These are phyloP conservation scores for Aspergillus brasiliensis DNA, from an alignment of 2,329 filamentous ascomycete species.

Conservation along the genomic window DNA sequence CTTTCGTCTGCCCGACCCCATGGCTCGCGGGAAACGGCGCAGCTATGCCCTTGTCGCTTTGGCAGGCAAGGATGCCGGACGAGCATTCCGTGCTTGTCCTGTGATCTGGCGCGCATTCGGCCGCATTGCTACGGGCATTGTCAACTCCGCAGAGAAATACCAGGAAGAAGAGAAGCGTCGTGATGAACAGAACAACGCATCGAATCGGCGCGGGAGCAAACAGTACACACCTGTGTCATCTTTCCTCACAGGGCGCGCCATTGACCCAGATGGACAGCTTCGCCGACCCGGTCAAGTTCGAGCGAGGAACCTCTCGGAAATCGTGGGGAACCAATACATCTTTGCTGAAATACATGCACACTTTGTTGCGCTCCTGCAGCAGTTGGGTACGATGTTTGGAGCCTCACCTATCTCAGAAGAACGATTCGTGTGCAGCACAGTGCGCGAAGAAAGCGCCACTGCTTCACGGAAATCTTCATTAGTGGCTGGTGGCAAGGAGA, in stretches of 20 bases:
- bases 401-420: conserved; percentile 46
- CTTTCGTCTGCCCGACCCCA: conserved; percentile 60
- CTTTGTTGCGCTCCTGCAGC: conserved; percentile 55
- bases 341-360: conserved; percentile 60
- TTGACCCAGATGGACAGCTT: conserved; percentile 59
- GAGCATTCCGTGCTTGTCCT: conserved; percentile 50
- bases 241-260: conserved; percentile 58
- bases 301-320: conserved; percentile 59
- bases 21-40: conserved; percentile 58
- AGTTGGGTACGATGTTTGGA: conserved; percentile 50
- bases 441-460: conserved; percentile 28
- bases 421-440: conserved; percentile 44
- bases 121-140: conserved; percentile 56
- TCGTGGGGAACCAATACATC: conserved; percentile 60
- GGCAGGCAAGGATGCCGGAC: conserved; percentile 54
- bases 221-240: conserved; percentile 60
- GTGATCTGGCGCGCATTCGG: conserved; percentile 58
- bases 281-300: conserved; percentile 56
- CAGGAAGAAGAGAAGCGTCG: conserved; percentile 48
- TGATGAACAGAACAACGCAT: conserved; percentile 38
- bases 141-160: conserved; percentile 48
- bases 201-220: conserved; percentile 32
- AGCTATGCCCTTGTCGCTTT: conserved; percentile 61
- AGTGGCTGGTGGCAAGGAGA: conserved; percentile 22
- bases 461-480: conserved; percentile 28